Evolutionary conservation across 2,329 filamentous ascomycete species (phyloP), one percentile per base, ranked within the genome.

Genomic region (Sporothrix protearum): DNA sequence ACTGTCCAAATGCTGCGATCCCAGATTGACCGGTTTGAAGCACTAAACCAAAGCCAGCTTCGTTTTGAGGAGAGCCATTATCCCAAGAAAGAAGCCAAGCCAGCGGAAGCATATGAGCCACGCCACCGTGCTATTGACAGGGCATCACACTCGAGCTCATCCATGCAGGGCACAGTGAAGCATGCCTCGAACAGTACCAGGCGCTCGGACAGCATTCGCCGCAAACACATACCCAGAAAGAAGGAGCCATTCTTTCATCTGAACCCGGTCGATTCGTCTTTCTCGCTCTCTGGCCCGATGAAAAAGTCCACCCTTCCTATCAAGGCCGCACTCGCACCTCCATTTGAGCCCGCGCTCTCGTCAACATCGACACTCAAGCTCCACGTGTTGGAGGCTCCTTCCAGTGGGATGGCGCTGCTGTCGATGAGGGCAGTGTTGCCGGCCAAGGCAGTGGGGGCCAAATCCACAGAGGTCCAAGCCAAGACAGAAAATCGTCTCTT

Each of bases 251-350:
- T 71, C n/a, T 75, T 76, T 55, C 69, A 42, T 14, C 73, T 80
- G 30, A 78, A 79, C 16, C 77, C 78, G 10, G 69, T 77, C 45
- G 80, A 81, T 57, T 75, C 78, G 2, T 74, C 77, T 25, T 63
- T 74, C 28, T 39, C 47, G 61, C 74, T 73, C 47, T 76, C 68
- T 2, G 79, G 78, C 28, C 76, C 76, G 1, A 72, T 74, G 53
- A 80, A 79, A 72, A 81, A 78, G 55, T 78, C 79, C 1, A 80
- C 79, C 25, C 78, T 86, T 39, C 83, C 84, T 1, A 81, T 81
- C 55, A 81, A 79, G 70, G 84, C 85, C 36, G 84, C 85, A 42
- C 76, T 84, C 64, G 84, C 85, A 22, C 82, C 85, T 2, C 81
- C 83, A 0, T 87, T 87, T 70, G 81, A 84, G 68, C 84, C 45